Evolutionary conservation across 176 grass and related monocot species (phyloP), one percentile per base, ranked within the genome.

Genomic region (Carex kokanica): DNA sequence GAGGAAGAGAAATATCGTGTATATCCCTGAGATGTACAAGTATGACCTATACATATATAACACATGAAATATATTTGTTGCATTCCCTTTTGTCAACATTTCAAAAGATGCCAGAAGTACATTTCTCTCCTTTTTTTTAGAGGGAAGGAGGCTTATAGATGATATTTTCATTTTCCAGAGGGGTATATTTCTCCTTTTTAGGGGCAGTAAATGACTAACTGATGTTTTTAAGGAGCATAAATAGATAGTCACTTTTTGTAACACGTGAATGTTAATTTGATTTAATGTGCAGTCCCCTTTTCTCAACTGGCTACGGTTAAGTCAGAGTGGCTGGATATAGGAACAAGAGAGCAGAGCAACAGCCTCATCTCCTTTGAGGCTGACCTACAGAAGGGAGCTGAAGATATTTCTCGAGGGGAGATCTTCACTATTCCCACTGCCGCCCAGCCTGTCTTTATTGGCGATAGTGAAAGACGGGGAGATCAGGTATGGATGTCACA

Each of bases 361-460:
- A 53, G 45, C 21, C 24, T 77, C 23, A 81, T 81, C 10, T 63
- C 57, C 57, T 63, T 81, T 81, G 78, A 81, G 59, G 16, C 36
- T 47, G 78, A 81, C 38, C 18, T 61, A 43, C 57, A 47, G 78
- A 43, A 47, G 47, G 55, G 73, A 77, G 24, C 49, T 77, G 73
- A 77, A 77, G 49, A 55, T 77, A 29, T 77, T 32, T 77, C 73
- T 77, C 73, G 24, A 32, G 73, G 72, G 78, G 59, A 81, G 57
- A 63, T 62, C 34, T 43, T 61, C 59, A 63, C 31, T 61, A 11
- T 81, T 81, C 20, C 78, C 31, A 63, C 55, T 43, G 57, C 59
- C 63, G 13, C 47, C 32, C 59, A 66, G 27, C 61, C 80, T 82
- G 80, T 82, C 41, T 82, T 82, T 64, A 82, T 82, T 82, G 80